These are phyloP conservation scores for Panaeolus cyanescens DNA, from an alignment of 768 basidiomycete species.

Conservation along the genomic window DNA sequence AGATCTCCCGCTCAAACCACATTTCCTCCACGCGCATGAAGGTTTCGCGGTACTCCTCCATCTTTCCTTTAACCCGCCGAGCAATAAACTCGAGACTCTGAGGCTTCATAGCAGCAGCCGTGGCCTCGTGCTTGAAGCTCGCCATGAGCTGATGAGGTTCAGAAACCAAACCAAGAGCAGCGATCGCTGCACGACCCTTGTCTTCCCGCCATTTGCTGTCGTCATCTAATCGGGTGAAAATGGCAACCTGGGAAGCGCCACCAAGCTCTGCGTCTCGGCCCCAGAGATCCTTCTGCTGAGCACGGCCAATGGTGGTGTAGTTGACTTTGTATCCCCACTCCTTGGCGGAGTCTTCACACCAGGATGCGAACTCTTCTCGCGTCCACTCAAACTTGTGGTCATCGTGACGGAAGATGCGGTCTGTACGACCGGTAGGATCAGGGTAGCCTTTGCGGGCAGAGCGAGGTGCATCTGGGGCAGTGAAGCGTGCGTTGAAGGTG, in stretches of 20 bases:
- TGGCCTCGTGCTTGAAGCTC: conserved; percentile 50
- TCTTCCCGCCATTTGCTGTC: conserved; percentile 34
- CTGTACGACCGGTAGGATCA: conserved; percentile 78
- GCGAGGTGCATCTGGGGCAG: conserved; percentile 47
- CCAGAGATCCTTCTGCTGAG: conserved; percentile 67
- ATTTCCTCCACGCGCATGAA: conserved; percentile 51
- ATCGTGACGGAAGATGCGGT: conserved; percentile 73
- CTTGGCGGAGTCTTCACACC: conserved; percentile 57
- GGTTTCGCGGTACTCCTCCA: conserved; percentile 54
- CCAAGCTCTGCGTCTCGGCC: conserved; percentile 66
- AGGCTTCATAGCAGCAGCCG: conserved; percentile 48
- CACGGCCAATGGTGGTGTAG: conserved; percentile 57
- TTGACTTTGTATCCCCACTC: conserved; percentile 78
- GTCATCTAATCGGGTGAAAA: conserved; percentile 52
- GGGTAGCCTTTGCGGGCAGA: conserved; percentile 52
- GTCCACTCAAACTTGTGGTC: conserved; percentile 96
- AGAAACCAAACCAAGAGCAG: conserved; percentile 20
- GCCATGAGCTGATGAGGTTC: conserved; percentile 49
- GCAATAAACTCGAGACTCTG: conserved; percentile 48
- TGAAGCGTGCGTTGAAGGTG: conserved; percentile 79
- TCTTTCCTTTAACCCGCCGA: conserved; percentile 46
- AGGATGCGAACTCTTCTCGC: conserved; percentile 63
- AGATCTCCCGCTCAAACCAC: conserved; percentile 51
- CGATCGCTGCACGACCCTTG: conserved; percentile 35
- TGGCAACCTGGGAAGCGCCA: conserved; percentile 68